A percentile compares a stretch with the other conserved stretches of the same genome.
Conservation (phyloP, 1,139 yeast species). For the Waltiozyma sp. region DNA sequence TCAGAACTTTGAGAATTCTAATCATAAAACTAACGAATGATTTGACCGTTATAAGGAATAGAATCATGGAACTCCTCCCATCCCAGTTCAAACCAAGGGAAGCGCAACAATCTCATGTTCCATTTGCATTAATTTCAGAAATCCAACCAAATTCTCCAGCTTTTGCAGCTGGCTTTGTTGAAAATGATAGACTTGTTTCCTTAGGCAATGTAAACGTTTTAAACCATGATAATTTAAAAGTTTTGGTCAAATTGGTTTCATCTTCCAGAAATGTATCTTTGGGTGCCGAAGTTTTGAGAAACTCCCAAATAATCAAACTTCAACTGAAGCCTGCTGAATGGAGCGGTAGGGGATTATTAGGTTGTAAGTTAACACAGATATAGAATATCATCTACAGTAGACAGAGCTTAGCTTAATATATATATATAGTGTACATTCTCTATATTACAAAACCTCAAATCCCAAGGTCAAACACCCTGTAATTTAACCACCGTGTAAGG, state of each 20-base stretch:
- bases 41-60: constrained; percentile 36
- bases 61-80: constrained; percentile 35
- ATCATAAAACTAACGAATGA: constrained; percentile 67
- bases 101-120: constrained; percentile 14
- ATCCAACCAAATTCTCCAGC: constrained; percentile 43
- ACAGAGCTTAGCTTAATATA: not conserved
- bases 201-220: constrained; percentile 43
- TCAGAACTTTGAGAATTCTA: constrained; percentile 49
- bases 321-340: constrained; percentile 47
- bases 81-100: constrained; percentile 25
- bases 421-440: not conserved
- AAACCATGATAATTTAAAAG: constrained; percentile 13
- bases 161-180: constrained; percentile 25
- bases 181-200: constrained; percentile 36
- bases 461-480: constrained; percentile 11
- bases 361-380: constrained; percentile 36
- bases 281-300: constrained; percentile 3
- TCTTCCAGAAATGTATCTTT: constrained; percentile 3
- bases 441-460: not conserved
- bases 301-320: constrained; percentile 1
- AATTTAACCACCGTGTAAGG: constrained; percentile 85
- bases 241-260: constrained; percentile 25
- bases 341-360: constrained; percentile 66
- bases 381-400: not conserved
- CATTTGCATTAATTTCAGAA: constrained; percentile 49